Evolutionary conservation across 192 early-diverging fungal species (phyloP), one percentile per base, ranked within the genome.

Genomic region (Coemansia sp.): DNA sequence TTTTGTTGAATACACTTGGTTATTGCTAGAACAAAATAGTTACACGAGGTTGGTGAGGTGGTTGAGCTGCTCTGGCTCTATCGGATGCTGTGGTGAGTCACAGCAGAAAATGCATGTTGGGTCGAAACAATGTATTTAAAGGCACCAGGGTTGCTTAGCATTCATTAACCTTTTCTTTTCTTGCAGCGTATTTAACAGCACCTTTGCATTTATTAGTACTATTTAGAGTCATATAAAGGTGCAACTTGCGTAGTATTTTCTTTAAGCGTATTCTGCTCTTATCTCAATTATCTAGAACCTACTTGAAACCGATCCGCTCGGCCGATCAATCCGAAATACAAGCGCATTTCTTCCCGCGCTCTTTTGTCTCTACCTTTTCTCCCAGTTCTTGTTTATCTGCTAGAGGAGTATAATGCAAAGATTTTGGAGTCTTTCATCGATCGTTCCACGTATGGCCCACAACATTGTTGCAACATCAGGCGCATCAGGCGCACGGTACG

Each of bases 321-420:
- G 50, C 6, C 50, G 50, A 52, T 52, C 50, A 52, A 18, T 24
- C 50, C 4, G 50, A 52, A 52, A 52, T 25, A 52, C 6, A 23
- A 17, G 20, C 40, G 11, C 24, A 52, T 11, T 5, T 10, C 23
- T 21, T 21, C 21, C 18, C 21, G 23, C 15, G 5, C 5, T 25
- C 17, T 14, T 17, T 42, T 49, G 49, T 5, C 50, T 64, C 7
- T 58, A 48, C 49, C 38, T 25, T 37, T 34, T n/a, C 9, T 23
- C 53, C 17, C 17, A 21, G 21, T 36, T 59, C 7, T 14, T 49
- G 5, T 12, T 37, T 66, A 25, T 25, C 48, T 55, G 14, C 36
- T 6, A 10, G 25, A 51, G 24, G 17, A 12, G 50, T 26, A 60
- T 34, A 47, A 79, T 79, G 71, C 64, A 70, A 56, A 69, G 58